phyloP scores from a whole-genome alignment of 345 rosid genomes.

The Lenwebbia sp. region DNA sequence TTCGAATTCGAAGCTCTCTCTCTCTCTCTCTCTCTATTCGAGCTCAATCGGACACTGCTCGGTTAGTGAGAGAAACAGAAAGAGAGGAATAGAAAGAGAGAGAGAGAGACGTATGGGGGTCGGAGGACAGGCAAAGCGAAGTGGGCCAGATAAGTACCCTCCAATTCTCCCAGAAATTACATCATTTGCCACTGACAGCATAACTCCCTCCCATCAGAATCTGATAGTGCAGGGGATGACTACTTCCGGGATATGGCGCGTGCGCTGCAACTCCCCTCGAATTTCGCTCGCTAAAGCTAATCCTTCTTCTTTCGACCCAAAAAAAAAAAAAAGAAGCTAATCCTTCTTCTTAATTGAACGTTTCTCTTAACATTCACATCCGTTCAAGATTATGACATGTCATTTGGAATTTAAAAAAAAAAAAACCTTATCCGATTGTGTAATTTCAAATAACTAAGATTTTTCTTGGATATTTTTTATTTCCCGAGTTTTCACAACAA shows the following conservation, averaged over 20 bases:
- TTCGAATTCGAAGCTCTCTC: background rate
- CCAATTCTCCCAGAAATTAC: background rate
- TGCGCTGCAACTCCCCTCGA: background rate
- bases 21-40: background rate
- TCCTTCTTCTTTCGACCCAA: background rate
- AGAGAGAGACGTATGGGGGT: background rate
- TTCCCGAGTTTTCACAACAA: no score
- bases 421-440: background rate
- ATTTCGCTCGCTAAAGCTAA: background rate
- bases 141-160: background rate
- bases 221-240: background rate
- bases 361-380: background rate
- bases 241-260: background rate
- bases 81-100: background rate
- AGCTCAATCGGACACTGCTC: background rate
- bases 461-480: no score
- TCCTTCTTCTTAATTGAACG: no score
- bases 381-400: background rate
- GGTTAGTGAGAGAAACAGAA: background rate
- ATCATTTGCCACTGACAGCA: background rate
- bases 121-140: background rate
- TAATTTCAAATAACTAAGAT: background rate
- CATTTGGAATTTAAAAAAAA: background rate
- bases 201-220: background rate
- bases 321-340: no score